Evolutionary conservation across 805 yeast species (phyloP).

Genomic region (Helenozyma baotianmanensis): DNA sequence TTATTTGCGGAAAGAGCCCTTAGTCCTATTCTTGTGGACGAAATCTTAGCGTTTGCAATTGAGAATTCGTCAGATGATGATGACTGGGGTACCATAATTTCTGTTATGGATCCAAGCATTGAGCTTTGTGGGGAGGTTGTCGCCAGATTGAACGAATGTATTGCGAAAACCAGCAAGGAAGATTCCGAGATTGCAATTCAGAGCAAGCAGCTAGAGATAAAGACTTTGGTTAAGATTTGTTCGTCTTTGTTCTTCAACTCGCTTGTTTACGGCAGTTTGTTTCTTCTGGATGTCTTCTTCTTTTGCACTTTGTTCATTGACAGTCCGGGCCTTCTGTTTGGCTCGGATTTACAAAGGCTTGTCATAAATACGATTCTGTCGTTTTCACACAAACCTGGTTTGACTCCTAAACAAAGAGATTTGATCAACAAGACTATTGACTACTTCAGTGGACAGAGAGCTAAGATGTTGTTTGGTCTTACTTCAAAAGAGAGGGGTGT

Average conservation of each 20-base stretch:
- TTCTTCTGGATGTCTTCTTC: conserved; percentile 66
- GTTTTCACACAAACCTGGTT: conserved; percentile 50
- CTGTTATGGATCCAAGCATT: conserved; percentile 69
- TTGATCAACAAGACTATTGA: conserved; percentile 46
- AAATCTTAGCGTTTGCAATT: conserved; percentile 66
- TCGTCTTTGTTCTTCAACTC: conserved; percentile 71
- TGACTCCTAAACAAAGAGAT: conserved; percentile 35
- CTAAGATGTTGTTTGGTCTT: conserved; percentile 65
- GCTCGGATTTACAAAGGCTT: conserved; percentile 57
- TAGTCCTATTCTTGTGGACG: conserved; percentile 59
- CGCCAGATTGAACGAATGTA: conserved; percentile 49
- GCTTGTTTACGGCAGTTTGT: conserved; percentile 53
- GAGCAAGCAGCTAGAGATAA: conserved; percentile 64
- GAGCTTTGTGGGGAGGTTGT: conserved; percentile 67
- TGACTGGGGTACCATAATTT: conserved; percentile 59
- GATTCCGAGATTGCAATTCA: conserved; percentile 38
- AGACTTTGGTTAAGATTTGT: conserved; percentile 59
- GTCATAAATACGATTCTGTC: conserved; percentile 68
- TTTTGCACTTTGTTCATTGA: conserved; percentile 60
- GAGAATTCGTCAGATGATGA: conserved; percentile 75
- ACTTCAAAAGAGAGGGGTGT: conserved; percentile 44
- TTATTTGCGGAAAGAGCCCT: conserved; percentile 59
- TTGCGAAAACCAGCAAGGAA: conserved; percentile 44
- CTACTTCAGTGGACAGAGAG: conserved; percentile 55
- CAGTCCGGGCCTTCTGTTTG: conserved; percentile 48